Conservation (phyloP, 2,329 filamentous ascomycete genomes). For the Aspergillus piperis region DNA sequence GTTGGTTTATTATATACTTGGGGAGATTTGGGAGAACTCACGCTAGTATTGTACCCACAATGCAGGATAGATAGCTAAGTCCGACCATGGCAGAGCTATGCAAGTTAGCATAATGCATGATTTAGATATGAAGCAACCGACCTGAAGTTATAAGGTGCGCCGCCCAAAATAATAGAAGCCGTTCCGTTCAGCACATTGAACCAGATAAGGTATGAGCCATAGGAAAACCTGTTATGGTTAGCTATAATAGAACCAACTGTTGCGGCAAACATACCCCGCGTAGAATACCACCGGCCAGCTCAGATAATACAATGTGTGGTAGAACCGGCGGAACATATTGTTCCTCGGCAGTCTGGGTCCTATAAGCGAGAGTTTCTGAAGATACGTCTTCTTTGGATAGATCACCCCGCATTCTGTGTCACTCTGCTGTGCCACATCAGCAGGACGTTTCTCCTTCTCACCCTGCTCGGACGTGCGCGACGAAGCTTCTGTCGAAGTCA, state of each 20-base stretch:
- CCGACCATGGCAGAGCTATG: slow-evolving; percentile 41
- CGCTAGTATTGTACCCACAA: slow-evolving; percentile 36
- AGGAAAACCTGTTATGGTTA: slow-evolving; percentile 35
- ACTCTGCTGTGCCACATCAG: slow-evolving; percentile 1
- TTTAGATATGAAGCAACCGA: slow-evolving; percentile 6
- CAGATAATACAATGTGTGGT: slow-evolving; percentile 38
- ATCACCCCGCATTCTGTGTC: slow-evolving; percentile 22
- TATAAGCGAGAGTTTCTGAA: slow-evolving; percentile 36
- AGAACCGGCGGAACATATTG: slow-evolving; percentile 35
- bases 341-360: slow-evolving; percentile 31
- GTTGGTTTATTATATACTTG: not conserved
- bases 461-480: slow-evolving; percentile 15
- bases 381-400: slow-evolving; percentile 35
- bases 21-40: slow-evolving; percentile 13
- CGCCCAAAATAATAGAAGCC: slow-evolving; percentile 39
- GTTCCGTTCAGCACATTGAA: slow-evolving; percentile 47
- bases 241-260: not conserved
- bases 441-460: slow-evolving; percentile 23
- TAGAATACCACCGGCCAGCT: slow-evolving; percentile 45
- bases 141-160: slow-evolving; percentile 41
- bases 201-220: slow-evolving; percentile 42
- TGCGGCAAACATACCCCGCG: slow-evolving; percentile 28
- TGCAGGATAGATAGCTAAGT: slow-evolving; percentile 41
- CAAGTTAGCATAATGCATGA: slow-evolving; percentile 17
- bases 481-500: not conserved